Evolutionary conservation across 202 grass and related monocot species (phyloP).

Genomic region (Brachypodium distachyon): DNA sequence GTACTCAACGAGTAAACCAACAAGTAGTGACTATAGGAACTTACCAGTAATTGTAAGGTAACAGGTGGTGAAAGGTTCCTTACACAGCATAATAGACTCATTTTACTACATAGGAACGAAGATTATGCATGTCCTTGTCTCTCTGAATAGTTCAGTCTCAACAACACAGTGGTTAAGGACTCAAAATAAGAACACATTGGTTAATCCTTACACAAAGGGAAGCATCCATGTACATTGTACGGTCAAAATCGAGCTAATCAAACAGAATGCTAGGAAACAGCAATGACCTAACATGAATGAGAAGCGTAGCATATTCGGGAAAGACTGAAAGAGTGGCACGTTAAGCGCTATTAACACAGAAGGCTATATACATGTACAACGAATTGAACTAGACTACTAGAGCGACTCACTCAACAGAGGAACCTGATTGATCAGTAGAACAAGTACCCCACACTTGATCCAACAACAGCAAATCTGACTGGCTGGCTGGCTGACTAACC

Average conservation of each 20-base stretch:
- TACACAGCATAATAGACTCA: not conserved
- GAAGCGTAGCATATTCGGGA: not conserved
- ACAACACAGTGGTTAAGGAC: not conserved
- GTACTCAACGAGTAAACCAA: not conserved
- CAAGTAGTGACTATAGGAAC: not conserved
- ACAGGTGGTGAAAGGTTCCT: not conserved
- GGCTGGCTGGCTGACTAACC: conserved; percentile 15
- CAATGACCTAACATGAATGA: not conserved
- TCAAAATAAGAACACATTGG: not conserved
- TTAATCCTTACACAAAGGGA: not conserved
- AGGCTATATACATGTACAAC: not conserved
- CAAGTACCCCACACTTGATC: not conserved
- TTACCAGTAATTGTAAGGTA: not conserved
- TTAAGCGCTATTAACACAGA: not conserved
- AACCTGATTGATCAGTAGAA: not conserved
- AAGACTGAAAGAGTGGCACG: too few relatives aligned
- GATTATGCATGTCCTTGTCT: not conserved
- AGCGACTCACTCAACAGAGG: not conserved
- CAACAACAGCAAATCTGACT: not conserved
- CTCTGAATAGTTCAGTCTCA: too few relatives aligned
- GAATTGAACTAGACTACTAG: not conserved
- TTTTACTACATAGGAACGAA: not conserved
- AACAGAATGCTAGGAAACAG: not conserved
- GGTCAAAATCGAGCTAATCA: not conserved
- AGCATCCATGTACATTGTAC: too few relatives aligned